These are phyloP conservation scores for Macrophomina pseudophaseolina DNA, from an alignment of 2,329 filamentous ascomycete species.

Conservation along the genomic window DNA sequence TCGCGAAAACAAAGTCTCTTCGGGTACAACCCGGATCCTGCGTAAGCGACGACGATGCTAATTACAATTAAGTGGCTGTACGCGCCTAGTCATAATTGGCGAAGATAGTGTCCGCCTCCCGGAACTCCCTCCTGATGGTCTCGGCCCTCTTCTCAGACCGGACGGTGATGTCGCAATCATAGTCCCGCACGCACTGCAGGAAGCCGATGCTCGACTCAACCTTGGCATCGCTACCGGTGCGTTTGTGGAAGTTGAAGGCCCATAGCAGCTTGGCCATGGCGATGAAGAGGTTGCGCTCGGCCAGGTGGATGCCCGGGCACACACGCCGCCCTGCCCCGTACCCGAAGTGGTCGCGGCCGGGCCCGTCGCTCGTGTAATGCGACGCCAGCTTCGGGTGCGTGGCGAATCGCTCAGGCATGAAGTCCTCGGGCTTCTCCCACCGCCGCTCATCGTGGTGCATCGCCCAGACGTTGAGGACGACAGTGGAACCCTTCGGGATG, in stretches of 20 bases:
- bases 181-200: slow-evolving; percentile 1
- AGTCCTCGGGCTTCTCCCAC: slow-evolving; percentile 28
- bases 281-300: slow-evolving; percentile 24
- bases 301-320: slow-evolving; percentile 26
- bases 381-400: slow-evolving; percentile 25
- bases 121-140: neutral
- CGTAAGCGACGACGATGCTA: too few relatives aligned
- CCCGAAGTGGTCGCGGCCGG: slow-evolving; percentile 40
- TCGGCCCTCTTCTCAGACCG: neutral
- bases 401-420: slow-evolving; percentile 26
- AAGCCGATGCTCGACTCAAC: slow-evolving; percentile 12
- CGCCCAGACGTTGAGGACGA: slow-evolving; percentile 46
- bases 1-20: too few relatives aligned
- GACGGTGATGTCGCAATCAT: neutral
- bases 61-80: neutral
- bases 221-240: neutral
- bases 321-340: slow-evolving; percentile 37
- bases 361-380: slow-evolving; percentile 32
- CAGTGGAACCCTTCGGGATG: slow-evolving; percentile 47
- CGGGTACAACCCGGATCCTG: too few relatives aligned
- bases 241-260: slow-evolving; percentile 13
- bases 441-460: slow-evolving; percentile 39
- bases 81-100: neutral
- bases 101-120: neutral
- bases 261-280: slow-evolving; percentile 24